Conservation (phyloP, 768 basidiomycete species). For the Rhodocollybia butyracea region DNA sequence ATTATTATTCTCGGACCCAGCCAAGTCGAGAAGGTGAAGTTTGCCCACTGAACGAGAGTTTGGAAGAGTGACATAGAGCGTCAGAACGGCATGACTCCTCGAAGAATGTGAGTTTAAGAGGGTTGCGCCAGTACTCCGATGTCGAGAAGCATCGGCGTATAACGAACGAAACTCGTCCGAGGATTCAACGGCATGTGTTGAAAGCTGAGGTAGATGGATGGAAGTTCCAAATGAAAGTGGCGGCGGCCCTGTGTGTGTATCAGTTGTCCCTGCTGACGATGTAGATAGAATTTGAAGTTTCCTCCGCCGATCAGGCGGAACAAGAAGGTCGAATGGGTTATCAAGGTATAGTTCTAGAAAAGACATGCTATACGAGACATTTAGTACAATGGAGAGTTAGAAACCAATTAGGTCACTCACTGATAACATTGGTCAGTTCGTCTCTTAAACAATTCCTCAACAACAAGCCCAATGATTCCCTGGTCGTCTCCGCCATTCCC, state of each 20-base stretch:
- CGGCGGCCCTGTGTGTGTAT: neutral
- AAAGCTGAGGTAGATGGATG: constrained; percentile 55
- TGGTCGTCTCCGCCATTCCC: constrained; percentile 59
- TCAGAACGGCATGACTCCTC: constrained; percentile 84
- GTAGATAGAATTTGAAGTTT: constrained; percentile 47
- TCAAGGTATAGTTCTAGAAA: constrained; percentile 94
- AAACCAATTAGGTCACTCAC: too few species aligned
- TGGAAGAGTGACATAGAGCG: constrained; percentile 52
- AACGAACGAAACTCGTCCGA: constrained; percentile 43
- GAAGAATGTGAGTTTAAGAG: constrained; percentile 83
- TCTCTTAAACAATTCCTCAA: constrained; percentile 36
- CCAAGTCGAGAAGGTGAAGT: constrained; percentile 85
- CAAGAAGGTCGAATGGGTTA: constrained; percentile 87
- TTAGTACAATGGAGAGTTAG: too few species aligned
- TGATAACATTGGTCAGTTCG: neutral
- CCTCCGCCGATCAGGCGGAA: constrained; percentile 42
- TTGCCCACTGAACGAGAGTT: constrained; percentile 61
- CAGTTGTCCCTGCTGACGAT: neutral
- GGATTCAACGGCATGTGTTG: constrained; percentile 34
- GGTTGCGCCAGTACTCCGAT: constrained; percentile 80
- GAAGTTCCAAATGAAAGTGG: constrained; percentile 14
- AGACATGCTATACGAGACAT: too few species aligned
- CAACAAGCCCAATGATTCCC: constrained; percentile 81
- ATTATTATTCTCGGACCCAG: constrained; percentile 91
- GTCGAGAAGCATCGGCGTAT: constrained; percentile 61